These are phyloP conservation scores for Yamadazyma endophytica DNA, from an alignment of 805 yeast genomes.

Conservation along the genomic window DNA sequence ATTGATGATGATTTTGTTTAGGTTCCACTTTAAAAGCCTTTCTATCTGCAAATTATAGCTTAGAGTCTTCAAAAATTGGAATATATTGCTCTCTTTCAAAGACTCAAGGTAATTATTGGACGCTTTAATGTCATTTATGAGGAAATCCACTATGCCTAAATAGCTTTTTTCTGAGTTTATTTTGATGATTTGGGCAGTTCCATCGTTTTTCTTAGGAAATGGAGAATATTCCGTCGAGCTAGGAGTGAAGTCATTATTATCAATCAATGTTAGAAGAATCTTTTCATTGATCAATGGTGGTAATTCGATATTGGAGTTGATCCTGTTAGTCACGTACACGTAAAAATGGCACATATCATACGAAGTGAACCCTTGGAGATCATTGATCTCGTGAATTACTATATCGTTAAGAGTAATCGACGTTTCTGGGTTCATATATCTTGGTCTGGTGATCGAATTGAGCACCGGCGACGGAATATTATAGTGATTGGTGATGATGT, in stretches of 20 bases:
- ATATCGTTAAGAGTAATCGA: constrained; percentile 12
- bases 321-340: constrained; percentile 8
- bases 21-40: constrained; percentile 18
- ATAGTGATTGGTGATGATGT: constrained; percentile 10
- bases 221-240: constrained; percentile 26
- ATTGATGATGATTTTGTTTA: constrained; percentile 13
- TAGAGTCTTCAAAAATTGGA: constrained; percentile 27
- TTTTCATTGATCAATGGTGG: constrained; percentile 15
- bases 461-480: constrained; percentile 28
- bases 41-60: constrained; percentile 23
- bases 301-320: constrained; percentile 7
- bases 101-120: constrained; percentile 26
- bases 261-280: constrained; percentile 31
- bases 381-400: constrained; percentile 13
- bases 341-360: constrained; percentile 12
- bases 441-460: constrained; percentile 20
- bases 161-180: constrained; percentile 23
- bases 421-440: constrained; percentile 11
- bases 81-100: constrained; percentile 30
- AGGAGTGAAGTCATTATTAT: constrained; percentile 36
- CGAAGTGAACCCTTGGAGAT: constrained; percentile 7
- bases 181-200: constrained; percentile 26
- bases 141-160: constrained; percentile 26
- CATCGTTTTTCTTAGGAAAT: constrained; percentile 13
- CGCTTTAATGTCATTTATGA: constrained; percentile 26